A percentile compares a stretch with the other conserved stretches of the same genome.
Evolutionary conservation across 2,329 filamentous ascomycete species (phyloP).

Genomic region (Bretziella fagacearum): DNA sequence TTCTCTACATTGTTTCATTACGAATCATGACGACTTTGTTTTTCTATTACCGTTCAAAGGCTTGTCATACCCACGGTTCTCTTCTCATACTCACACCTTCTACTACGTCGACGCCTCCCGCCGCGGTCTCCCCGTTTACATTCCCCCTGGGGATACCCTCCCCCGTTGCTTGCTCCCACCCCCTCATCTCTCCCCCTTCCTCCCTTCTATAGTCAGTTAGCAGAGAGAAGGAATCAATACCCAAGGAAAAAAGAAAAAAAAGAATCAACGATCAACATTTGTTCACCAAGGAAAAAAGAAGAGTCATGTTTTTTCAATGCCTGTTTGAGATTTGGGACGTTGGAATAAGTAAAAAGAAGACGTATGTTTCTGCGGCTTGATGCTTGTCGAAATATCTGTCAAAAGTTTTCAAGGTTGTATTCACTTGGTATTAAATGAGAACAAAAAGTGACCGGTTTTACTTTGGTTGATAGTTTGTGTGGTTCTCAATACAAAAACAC

Average conservation of each 20-base stretch:
- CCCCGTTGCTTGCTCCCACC: constrained; percentile 6
- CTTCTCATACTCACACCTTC: background rate
- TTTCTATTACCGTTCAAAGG: constrained; percentile 2
- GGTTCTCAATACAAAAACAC: too few relatives aligned
- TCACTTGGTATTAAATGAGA: too few relatives aligned
- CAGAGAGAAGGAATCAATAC: constrained; percentile 14
- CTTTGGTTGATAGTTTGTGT: too few relatives aligned
- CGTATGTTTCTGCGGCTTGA: too few relatives aligned
- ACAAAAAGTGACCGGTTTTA: too few relatives aligned
- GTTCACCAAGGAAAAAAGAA: background rate
- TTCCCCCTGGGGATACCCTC: background rate
- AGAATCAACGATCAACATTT: constrained; percentile 11
- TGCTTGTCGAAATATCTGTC: too few relatives aligned
- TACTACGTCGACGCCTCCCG: background rate
- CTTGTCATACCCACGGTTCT: background rate
- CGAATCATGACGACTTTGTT: constrained; percentile 1
- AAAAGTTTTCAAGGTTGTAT: too few relatives aligned
- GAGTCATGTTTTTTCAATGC: background rate
- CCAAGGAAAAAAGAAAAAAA: constrained; percentile 14
- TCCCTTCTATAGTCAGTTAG: constrained; percentile 12
- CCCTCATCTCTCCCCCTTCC: constrained; percentile 3
- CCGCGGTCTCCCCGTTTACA: background rate
- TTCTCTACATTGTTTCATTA: background rate
- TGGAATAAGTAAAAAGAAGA: constrained; percentile 2
- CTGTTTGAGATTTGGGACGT: too few relatives aligned